Evolutionary conservation across 2,329 filamentous ascomycete genomes (phyloP).

Genomic region (Colletotrichum magnum): DNA sequence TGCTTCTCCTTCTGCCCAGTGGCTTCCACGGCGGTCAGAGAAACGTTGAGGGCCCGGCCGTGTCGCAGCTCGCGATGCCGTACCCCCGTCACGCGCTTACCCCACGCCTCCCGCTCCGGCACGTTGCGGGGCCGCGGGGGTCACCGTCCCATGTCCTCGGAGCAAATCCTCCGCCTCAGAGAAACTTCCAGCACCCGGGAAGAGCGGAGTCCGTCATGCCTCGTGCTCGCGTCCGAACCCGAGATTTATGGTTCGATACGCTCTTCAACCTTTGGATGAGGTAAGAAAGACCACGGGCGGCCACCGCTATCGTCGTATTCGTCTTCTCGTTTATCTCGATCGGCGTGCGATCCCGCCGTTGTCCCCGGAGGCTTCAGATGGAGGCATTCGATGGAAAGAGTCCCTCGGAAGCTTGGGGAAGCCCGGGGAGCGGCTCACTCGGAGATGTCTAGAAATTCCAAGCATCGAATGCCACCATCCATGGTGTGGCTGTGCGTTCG

Average conservation of each 20-base stretch:
- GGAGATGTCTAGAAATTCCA: neutral
- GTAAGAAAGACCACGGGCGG: neutral
- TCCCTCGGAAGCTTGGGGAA: neutral
- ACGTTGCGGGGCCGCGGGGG: conserved; percentile 2
- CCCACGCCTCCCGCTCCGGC: conserved; percentile 10
- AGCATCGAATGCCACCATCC: neutral
- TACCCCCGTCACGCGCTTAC: neutral
- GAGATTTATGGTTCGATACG: conserved; percentile 4
- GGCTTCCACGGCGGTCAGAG: neutral
- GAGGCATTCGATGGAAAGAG: neutral
- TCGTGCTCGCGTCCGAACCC: neutral
- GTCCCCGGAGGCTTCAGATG: neutral
- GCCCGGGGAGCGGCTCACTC: neutral
- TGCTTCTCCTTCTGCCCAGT: neutral
- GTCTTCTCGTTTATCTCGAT: conserved; percentile 3
- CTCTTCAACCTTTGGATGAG: neutral
- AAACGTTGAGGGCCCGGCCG: conserved; percentile 19
- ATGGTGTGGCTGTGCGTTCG: neutral
- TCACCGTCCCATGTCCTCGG: neutral
- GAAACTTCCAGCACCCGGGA: conserved; percentile 32
- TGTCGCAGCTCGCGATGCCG: conserved; percentile 26
- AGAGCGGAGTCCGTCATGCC: neutral
- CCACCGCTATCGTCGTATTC: neutral
- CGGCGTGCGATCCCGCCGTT: conserved; percentile 8
- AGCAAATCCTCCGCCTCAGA: conserved; percentile 15